Percentiles rank a stretch among this genome's conserved stretches.
Evolutionary conservation across 2,329 filamentous ascomycete genomes (phyloP).

Genomic region (Trichophaea hybrida): DNA sequence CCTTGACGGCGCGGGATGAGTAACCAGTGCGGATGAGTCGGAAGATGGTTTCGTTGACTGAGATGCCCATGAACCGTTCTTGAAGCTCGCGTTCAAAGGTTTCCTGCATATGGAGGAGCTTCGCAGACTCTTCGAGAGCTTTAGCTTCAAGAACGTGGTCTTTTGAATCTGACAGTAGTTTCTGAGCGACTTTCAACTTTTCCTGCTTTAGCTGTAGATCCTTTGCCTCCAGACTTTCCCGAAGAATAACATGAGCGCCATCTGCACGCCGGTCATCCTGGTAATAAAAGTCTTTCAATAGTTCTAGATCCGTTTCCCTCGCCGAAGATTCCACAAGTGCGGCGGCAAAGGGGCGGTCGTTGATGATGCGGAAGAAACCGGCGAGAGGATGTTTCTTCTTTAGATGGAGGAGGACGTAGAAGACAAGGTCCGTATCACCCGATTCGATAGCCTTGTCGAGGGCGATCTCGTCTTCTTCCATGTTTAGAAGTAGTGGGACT

Average conservation of each 20-base stretch:
- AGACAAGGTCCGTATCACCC: conserved; percentile 85
- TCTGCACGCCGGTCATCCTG: conserved; percentile 87
- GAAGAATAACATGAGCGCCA: conserved; percentile 72
- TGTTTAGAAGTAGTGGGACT: conserved; percentile 78
- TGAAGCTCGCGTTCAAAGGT: conserved; percentile 66
- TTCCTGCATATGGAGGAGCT: conserved; percentile 74
- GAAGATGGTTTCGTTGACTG: conserved; percentile 83
- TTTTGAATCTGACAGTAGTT: conserved; percentile 69
- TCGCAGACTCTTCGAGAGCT: conserved; percentile 63
- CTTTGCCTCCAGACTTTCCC: conserved; percentile 57
- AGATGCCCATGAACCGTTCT: conserved; percentile 63
- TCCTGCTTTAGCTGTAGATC: conserved; percentile 39
- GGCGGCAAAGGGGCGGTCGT: conserved; percentile 67
- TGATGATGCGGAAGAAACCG: conserved; percentile 84
- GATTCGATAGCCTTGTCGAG: conserved; percentile 94
- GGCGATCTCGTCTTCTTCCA: conserved; percentile 91
- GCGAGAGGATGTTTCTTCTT: conserved; percentile 83
- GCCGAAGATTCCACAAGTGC: conserved; percentile 81
- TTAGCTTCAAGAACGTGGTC: conserved; percentile 37
- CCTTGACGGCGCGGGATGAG: conserved; percentile 68
- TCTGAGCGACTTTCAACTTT: conserved; percentile 75
- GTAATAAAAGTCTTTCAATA: conserved; percentile 93
- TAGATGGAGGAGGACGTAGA: conserved; percentile 72
- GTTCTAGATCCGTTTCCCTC: conserved; percentile 57
- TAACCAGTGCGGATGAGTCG: conserved; percentile 72